A percentile compares a stretch with the other conserved stretches of the same genome.
Conservation (phyloP, 176 grass and related monocot genomes). For the Ensete ventricosum region DNA sequence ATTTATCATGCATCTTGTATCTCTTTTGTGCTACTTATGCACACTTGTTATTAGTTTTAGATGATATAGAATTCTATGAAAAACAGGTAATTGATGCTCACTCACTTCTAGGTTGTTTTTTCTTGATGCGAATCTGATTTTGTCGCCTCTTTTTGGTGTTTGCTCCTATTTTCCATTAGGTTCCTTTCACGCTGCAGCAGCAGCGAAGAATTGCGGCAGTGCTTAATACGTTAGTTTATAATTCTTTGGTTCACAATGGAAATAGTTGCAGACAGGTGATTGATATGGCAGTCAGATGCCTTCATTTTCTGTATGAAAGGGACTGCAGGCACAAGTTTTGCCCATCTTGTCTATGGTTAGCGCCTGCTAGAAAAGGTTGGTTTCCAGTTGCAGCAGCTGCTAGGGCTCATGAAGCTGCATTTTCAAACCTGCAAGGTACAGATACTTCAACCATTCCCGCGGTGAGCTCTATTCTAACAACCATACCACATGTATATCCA, state of each 20-base stretch:
- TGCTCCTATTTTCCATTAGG: constrained; percentile 30
- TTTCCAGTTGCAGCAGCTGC: constrained; percentile 73
- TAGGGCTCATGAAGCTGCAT: constrained; percentile 74
- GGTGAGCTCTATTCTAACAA: constrained; percentile 56
- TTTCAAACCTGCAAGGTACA: constrained; percentile 33
- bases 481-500: constrained; percentile 89
- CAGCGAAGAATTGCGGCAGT: constrained; percentile 70
- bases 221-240: constrained; percentile 96
- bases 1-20: constrained; percentile 53
- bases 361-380: constrained; percentile 63
- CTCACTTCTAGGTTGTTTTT: neutral
- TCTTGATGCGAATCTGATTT: neutral
- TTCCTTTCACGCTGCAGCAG: constrained; percentile 65
- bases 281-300: constrained; percentile 70
- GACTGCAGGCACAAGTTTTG: constrained; percentile 84
- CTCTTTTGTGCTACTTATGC: constrained; percentile 88
- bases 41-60: constrained; percentile 82
- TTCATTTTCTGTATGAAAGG: constrained; percentile 94
- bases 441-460: constrained; percentile 36
- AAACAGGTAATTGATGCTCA: constrained; percentile 50
- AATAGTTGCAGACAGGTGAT: constrained; percentile 42
- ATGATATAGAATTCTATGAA: constrained; percentile 98
- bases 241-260: constrained; percentile 54
- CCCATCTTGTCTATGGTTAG: constrained; percentile 70
- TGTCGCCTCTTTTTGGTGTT: constrained; percentile 11